Evolutionary conservation across 2,329 filamentous ascomycete genomes (phyloP).

Genomic region (Talaromyces sp.): DNA sequence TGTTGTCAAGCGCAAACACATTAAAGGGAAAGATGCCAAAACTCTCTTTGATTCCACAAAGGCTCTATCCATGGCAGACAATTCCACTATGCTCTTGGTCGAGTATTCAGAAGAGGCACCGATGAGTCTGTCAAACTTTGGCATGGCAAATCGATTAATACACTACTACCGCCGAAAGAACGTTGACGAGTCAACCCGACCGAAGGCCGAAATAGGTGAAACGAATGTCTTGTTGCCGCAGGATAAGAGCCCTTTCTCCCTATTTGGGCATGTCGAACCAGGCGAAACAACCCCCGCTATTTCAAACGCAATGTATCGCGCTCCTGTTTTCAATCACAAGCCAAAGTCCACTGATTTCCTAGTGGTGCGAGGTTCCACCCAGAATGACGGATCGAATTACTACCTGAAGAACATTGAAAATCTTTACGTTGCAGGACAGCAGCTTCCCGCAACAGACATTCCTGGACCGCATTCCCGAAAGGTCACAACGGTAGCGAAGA

Average conservation of each 20-base stretch:
- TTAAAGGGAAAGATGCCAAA: conserved; percentile 72
- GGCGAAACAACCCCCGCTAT: conserved; percentile 87
- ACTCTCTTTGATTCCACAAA: conserved; percentile 76
- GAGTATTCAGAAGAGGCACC: conserved; percentile 96
- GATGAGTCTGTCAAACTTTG: conserved; percentile 88
- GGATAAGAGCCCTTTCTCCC: conserved; percentile 91
- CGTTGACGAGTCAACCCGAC: conserved; percentile 67
- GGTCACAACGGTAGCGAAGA: conserved; percentile 95
- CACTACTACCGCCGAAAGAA: conserved; percentile 93
- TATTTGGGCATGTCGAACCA: conserved; percentile 88
- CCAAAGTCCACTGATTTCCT: conserved; percentile 79
- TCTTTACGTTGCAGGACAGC: conserved; percentile 84
- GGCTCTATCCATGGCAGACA: conserved; percentile 82
- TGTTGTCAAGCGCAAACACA: conserved; percentile 72
- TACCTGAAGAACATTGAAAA: conserved; percentile 87
- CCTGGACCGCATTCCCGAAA: conserved; percentile 90
- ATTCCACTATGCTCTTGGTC: conserved; percentile 79
- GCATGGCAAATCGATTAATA: conserved; percentile 93
- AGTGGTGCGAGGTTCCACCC: conserved; percentile 75
- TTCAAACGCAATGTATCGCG: conserved; percentile 92
- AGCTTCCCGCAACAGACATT: conserved; percentile 86
- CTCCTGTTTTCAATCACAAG: conserved; percentile 85
- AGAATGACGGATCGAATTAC: conserved; percentile 71
- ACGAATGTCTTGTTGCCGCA: conserved; percentile 83
- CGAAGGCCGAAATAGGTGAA: conserved; percentile 82